phyloP scores from a whole-genome alignment of 768 basidiomycete species.

The Russula vinacea region DNA sequence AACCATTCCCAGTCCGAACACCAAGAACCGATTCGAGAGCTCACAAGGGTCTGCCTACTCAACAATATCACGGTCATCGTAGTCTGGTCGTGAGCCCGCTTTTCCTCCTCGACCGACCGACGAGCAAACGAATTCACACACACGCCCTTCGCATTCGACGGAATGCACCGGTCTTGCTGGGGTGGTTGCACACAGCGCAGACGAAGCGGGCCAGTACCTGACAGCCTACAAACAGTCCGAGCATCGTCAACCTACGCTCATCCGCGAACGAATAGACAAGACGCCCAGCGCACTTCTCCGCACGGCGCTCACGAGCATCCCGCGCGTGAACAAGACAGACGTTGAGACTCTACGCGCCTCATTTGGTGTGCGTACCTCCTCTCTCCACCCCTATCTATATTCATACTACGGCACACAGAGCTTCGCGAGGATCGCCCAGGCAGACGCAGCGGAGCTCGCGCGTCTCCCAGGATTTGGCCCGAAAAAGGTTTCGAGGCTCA shows the following conservation, averaged over 20 bases:
- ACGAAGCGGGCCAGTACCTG: constrained; percentile 92
- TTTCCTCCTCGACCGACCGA: background rate
- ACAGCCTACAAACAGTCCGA: constrained; percentile 91
- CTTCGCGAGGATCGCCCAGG: constrained; percentile 75
- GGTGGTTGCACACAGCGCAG: constrained; percentile 52
- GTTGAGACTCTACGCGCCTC: constrained; percentile 87
- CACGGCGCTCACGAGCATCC: constrained; percentile 80
- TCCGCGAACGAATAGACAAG: constrained; percentile 92
- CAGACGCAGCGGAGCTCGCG: constrained; percentile 69
- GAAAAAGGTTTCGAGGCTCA: constrained; percentile 87
- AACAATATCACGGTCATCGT: constrained; percentile 92
- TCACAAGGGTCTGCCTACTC: constrained; percentile 90
- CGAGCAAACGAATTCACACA: background rate
- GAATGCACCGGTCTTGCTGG: background rate
- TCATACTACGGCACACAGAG: constrained; percentile 49
- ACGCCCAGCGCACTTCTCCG: constrained; percentile 81
- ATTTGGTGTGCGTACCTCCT: constrained; percentile 66
- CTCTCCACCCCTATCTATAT: background rate
- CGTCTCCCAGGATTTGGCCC: constrained; percentile 91
- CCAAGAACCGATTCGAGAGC: constrained; percentile 84
- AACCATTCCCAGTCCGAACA: constrained; percentile 74
- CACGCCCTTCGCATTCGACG: background rate
- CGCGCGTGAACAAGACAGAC: constrained; percentile 96
- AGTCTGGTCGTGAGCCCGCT: constrained; percentile 72
- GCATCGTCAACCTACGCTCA: constrained; percentile 86